These are phyloP conservation scores for Friedmanniomyces simplex DNA, from an alignment of 495 filamentous ascomycete genomes.

Conservation along the genomic window DNA sequence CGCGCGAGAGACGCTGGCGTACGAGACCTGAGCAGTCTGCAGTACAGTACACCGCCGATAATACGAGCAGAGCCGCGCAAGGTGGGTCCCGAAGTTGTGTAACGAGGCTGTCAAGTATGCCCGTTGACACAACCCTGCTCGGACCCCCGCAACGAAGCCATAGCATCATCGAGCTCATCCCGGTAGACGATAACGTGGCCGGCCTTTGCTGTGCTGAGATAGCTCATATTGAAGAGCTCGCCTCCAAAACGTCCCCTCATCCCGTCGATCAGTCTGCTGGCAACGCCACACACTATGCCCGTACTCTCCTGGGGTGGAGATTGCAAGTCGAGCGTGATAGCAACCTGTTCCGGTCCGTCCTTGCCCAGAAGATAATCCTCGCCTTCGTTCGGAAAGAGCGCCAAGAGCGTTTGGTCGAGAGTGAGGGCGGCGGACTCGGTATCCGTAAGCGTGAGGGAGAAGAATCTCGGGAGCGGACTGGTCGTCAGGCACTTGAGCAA, in stretches of 20 bases:
- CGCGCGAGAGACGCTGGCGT: too few species aligned
- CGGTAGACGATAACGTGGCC: conserved; percentile 80
- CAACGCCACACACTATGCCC: conserved; percentile 65
- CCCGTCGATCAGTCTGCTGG: conserved; percentile 46
- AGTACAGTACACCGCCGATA: too few species aligned
- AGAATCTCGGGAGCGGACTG: conserved; percentile 55
- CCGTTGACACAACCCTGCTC: too few species aligned
- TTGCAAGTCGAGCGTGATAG: conserved; percentile 78
- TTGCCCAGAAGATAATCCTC: conserved; percentile 63
- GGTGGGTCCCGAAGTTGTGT: too few species aligned
- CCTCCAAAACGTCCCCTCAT: conserved; percentile 19
- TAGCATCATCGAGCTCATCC: conserved; percentile 49
- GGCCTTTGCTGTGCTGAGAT: conserved; percentile 77
- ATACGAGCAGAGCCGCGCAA: too few species aligned
- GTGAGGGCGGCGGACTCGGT: conserved; percentile 77
- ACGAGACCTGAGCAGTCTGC: too few species aligned
- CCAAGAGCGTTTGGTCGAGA: conserved; percentile 62
- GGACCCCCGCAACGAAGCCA: too few species aligned
- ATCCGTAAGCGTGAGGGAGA: conserved; percentile 76
- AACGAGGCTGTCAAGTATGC: too few species aligned
- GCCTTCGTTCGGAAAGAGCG: conserved; percentile 41
- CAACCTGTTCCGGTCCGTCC: conserved; percentile 69
- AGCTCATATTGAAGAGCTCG: conserved; percentile 72
- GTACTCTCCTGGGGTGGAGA: conserved; percentile 79
- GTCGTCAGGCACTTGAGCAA: conserved; percentile 59